phyloP scores from a whole-genome alignment of 106 monocot species.

The Acorus calamus region DNA sequence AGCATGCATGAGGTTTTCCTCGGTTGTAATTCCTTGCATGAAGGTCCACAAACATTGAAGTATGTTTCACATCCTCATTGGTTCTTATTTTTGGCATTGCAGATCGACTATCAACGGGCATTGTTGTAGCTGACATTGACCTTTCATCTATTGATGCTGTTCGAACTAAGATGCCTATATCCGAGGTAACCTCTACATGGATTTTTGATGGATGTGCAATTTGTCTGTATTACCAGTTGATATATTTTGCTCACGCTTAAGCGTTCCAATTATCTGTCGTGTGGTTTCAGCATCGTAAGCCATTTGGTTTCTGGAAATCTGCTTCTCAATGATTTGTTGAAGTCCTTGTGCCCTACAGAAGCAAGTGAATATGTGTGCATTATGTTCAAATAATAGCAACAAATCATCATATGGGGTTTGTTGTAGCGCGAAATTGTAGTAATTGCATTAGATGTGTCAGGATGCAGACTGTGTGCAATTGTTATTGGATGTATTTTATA shows the following conservation, averaged over 20 bases:
- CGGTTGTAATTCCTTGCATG: too few species aligned
- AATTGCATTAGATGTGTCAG: too few species aligned
- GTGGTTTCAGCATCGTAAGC: slow-evolving; percentile 32
- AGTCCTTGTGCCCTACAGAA: background rate
- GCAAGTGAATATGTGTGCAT: background rate
- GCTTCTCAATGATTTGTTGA: background rate
- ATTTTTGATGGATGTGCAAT: background rate
- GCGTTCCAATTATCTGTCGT: background rate
- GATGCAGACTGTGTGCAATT: too few species aligned
- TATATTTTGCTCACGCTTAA: background rate
- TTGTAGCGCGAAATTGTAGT: too few species aligned
- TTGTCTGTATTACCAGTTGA: background rate
- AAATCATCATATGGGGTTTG: too few species aligned
- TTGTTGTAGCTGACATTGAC: slow-evolving; percentile 76
- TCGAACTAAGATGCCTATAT: slow-evolving; percentile 73
- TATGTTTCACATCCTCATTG: too few species aligned
- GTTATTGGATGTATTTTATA: too few species aligned
- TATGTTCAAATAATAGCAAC: too few species aligned
- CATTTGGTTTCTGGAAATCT: slow-evolving; percentile 12
- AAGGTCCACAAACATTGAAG: too few species aligned
- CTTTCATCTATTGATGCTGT: slow-evolving; percentile 51
- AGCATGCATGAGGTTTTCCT: too few species aligned
- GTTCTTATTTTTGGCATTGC: background rate
- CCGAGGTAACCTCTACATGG: slow-evolving; percentile 22
- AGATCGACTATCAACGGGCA: slow-evolving; percentile 75